Conservation (phyloP, 495 filamentous ascomycete genomes). For the Penicillium cinerascens region DNA sequence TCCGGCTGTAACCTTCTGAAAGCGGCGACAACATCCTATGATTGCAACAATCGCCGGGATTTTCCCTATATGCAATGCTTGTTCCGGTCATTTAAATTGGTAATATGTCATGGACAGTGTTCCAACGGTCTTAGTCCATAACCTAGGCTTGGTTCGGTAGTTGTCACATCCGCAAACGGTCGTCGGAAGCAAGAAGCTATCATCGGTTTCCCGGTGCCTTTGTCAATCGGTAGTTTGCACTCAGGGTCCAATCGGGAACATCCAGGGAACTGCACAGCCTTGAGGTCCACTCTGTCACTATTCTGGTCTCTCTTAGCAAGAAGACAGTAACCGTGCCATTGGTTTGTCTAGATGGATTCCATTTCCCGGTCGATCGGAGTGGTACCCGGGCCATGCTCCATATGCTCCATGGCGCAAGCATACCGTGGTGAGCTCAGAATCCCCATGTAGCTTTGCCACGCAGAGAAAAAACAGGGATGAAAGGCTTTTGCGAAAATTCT, state of each 20-base stretch:
- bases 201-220: conserved; percentile 10
- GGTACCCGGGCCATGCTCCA: conserved; percentile 2
- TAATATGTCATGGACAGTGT: background rate
- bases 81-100: background rate
- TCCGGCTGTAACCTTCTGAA: conserved; percentile 28
- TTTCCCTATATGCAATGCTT: background rate
- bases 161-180: conserved; percentile 24
- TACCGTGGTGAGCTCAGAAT: conserved; percentile 2
- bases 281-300: background rate
- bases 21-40: conserved; percentile 8
- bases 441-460: background rate
- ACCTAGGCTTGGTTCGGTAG: background rate
- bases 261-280: conserved; percentile 1
- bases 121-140: background rate
- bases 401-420: background rate
- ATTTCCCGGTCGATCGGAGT: conserved; percentile 4
- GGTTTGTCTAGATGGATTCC: background rate
- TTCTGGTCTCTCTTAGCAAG: background rate
- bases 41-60: conserved; percentile 10
- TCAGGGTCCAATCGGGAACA: background rate
- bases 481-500: background rate
- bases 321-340: conserved; percentile 27
- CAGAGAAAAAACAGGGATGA: conserved; percentile 7
- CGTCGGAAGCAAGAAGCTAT: conserved; percentile 2
- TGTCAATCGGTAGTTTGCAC: background rate